Base-by-base conservation (phyloP, 192 early-diverging fungal genomes). In the Backusella morwellensis region DNA sequence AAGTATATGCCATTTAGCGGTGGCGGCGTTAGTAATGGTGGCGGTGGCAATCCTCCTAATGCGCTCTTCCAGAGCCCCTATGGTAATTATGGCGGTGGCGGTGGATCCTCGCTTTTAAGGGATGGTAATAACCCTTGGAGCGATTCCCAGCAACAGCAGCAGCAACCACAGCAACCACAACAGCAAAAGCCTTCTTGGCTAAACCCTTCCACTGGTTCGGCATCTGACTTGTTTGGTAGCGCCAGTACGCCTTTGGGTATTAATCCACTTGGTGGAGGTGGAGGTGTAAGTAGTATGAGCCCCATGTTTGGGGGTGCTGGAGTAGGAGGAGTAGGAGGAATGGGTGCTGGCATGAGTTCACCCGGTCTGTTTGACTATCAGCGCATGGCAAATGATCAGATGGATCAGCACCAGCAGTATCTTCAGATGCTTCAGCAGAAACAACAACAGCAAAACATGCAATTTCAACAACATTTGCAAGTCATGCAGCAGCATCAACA, bases 331-430 rank as follows among this genome's bases (percentile, higher is more conserved):
- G 35, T 75, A 14, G 73, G 73, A 32, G 54, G 73, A 6, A 66
- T 63, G 56, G 56, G 21, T 3, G 9, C 52, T 71, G 35, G 63
- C 38, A 54, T 70, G 34, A 70, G 36, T 12, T 77, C 75, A 12
- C 75, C 75, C 17, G 68, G 69, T 21, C 34, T 77, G n/a, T 77
- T 77, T 32, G 75, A 77, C 38, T 77, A 77, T 47, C 75, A 77
- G 21, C 41, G 75, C 14, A 35, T 44, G 21, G 41, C 70, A 19
- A 77, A 70, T 35, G 75, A 68, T 35, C 72, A 88, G 35, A 41
- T 86, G 26, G 85, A 88, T 34, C 71, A 81, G 59, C 80, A 81
- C 21, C 80, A 81, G 32, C 77, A 82, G 38, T 76, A 84, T 50
- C 42, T 70, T 6, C 77, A 75, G 4, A 75, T 87, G 29, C 23